These are phyloP conservation scores for Ustilago cynodontis DNA, from an alignment of 1,284 basidiomycete species.

Conservation along the genomic window DNA sequence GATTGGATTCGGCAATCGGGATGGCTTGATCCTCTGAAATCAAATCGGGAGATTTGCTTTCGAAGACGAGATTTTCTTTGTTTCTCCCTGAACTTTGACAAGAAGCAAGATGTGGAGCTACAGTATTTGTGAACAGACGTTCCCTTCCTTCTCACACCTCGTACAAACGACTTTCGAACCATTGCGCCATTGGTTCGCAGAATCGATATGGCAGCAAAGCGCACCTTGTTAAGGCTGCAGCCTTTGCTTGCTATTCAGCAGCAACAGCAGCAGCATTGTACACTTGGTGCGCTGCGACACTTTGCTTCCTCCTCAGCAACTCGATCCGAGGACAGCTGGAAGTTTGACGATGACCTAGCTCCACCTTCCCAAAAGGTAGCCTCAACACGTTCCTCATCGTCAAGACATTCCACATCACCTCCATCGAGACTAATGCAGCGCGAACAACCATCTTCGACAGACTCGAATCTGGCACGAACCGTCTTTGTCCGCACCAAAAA, in stretches of 20 bases:
- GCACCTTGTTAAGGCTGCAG: constrained; percentile 24
- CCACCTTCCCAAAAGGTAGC: not conserved
- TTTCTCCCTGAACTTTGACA: not conserved
- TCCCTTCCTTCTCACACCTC: not conserved
- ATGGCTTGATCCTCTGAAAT: no score
- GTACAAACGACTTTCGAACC: not conserved
- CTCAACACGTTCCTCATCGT: not conserved
- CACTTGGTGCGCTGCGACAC: not conserved
- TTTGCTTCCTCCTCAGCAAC: constrained; percentile 9
- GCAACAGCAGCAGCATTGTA: constrained; percentile 4
- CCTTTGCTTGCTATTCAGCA: constrained; percentile 10
- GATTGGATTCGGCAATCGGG: constrained; percentile 8
- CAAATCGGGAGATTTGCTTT: constrained; percentile 3
- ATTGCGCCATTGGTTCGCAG: not conserved
- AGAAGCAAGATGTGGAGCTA: constrained; percentile 9
- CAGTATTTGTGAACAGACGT: not conserved
- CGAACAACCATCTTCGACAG: not conserved
- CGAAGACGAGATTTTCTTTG: not conserved
- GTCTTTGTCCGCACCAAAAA: constrained; percentile 43
- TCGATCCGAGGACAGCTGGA: constrained; percentile 3
- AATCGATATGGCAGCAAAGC: constrained; percentile 21
- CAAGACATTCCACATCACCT: not conserved
- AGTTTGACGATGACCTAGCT: constrained; percentile 26
- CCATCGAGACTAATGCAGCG: not conserved
- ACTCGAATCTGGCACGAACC: constrained; percentile 23